Conservation (phyloP, 768 basidiomycete species). For the Phylloporus arenicola region DNA sequence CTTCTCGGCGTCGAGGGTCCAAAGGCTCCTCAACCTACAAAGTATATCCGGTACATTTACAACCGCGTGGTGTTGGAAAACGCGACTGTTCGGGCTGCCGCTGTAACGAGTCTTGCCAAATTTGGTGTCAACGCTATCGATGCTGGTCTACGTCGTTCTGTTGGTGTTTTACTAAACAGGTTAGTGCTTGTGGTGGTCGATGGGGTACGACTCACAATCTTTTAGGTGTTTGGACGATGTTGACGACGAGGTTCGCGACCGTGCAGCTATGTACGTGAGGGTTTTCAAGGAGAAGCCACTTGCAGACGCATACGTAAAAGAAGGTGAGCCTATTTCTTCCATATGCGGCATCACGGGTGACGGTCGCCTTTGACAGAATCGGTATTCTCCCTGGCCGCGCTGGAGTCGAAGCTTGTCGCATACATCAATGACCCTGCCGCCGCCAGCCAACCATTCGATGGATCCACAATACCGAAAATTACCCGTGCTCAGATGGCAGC, state of each 20-base stretch:
- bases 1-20: constrained; percentile 95
- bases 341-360: background rate
- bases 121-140: constrained; percentile 91
- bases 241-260: constrained; percentile 97
- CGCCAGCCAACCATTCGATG: constrained; percentile 71
- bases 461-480: constrained; percentile 84
- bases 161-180: constrained; percentile 83
- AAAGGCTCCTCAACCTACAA: constrained; percentile 91
- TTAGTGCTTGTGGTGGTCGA: constrained; percentile 29
- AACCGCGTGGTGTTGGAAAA: constrained; percentile 99
- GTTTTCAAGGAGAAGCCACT: constrained; percentile 74
- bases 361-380: constrained; percentile 57
- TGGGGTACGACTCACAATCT: constrained; percentile 1
- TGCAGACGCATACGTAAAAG: constrained; percentile 84
- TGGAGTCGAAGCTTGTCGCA: constrained; percentile 89
- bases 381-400: constrained; percentile 81
- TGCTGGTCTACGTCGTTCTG: constrained; percentile 70
- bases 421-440: constrained; percentile 85
- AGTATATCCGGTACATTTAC: constrained; percentile 99
- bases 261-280: constrained; percentile 91
- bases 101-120: constrained; percentile 91
- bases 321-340: constrained; percentile 54
- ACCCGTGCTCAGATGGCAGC: constrained; percentile 89
- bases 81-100: constrained; percentile 94
- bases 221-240: constrained; percentile 88